phyloP scores from a whole-genome alignment of 176 grass and related monocot species.

The Eragrostis nindensis region DNA sequence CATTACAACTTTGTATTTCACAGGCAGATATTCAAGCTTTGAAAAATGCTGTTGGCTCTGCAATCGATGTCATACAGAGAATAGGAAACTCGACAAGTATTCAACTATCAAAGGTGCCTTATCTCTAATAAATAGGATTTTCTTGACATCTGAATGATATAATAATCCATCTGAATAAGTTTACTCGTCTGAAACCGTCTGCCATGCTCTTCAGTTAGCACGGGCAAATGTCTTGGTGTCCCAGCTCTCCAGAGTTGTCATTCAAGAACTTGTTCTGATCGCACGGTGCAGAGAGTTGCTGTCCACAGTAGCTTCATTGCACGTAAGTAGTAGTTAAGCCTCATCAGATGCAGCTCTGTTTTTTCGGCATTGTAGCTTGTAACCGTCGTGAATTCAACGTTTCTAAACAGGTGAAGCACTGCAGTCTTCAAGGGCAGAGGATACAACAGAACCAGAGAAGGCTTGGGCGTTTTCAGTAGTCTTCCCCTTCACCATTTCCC shows the following conservation, averaged over 20 bases:
- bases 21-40: conserved; percentile 64
- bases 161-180: background rate
- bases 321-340: conserved; percentile 51
- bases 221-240: conserved; percentile 45
- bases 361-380: conserved; percentile 11
- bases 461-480: no score
- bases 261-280: conserved; percentile 55
- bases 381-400: conserved; percentile 22
- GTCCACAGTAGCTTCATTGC: conserved; percentile 60
- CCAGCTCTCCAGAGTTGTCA: conserved; percentile 54
- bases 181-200: background rate
- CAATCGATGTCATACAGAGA: conserved; percentile 70
- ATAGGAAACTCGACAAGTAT: conserved; percentile 50
- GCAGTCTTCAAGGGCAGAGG: no score
- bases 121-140: background rate
- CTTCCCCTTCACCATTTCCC: background rate
- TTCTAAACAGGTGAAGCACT: background rate
- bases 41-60: conserved; percentile 58
- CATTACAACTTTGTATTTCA: background rate
- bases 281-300: conserved; percentile 61
- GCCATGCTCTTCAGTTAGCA: conserved; percentile 49
- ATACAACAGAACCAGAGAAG: no score
- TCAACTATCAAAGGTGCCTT: conserved; percentile 56
- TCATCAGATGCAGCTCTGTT: background rate
- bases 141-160: background rate